phyloP scores from a whole-genome alignment of 2,329 filamentous ascomycete genomes.

The Dactylellina leptospora region DNA sequence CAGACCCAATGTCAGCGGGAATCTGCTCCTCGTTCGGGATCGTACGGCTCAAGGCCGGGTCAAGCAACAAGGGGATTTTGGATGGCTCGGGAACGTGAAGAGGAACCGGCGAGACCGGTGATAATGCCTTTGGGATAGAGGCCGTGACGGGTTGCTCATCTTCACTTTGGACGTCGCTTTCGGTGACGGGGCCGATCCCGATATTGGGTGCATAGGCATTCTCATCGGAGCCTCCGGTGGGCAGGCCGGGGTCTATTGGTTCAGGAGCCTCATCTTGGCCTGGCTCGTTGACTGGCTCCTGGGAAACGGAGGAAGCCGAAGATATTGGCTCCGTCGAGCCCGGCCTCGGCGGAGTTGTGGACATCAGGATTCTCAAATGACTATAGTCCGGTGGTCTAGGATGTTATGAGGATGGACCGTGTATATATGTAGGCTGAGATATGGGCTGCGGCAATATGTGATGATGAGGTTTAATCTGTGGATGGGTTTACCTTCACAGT shows the following conservation, averaged over 20 bases:
- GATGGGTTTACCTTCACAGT: constrained; percentile 44
- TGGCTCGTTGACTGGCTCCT: constrained; percentile 12
- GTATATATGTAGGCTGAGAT: neutral
- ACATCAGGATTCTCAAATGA: constrained; percentile 42
- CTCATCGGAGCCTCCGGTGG: constrained; percentile 12
- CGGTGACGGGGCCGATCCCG: constrained; percentile 27
- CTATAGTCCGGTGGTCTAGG: constrained; percentile 14
- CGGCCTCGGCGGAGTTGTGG: constrained; percentile 44
- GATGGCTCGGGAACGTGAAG: constrained; percentile 73
- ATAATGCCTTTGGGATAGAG: constrained; percentile 54
- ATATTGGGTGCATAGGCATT: constrained; percentile 33
- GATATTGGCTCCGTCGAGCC: constrained; percentile 48
- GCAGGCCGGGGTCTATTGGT: constrained; percentile 5
- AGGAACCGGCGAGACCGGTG: constrained; percentile 76
- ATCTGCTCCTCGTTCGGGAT: constrained; percentile 51
- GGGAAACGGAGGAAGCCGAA: constrained; percentile 35
- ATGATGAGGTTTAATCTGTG: constrained; percentile 11
- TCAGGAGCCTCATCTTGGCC: constrained; percentile 32
- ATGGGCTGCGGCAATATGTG: neutral
- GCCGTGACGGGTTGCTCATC: constrained; percentile 45
- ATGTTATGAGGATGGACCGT: constrained; percentile 2
- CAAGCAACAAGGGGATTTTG: constrained; percentile 76
- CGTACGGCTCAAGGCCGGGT: constrained; percentile 68
- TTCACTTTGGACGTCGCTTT: constrained; percentile 28
- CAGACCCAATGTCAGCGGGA: constrained; percentile 46